Evolutionary conservation across 768 basidiomycete genomes (phyloP).

Genomic region (Russula virescens): DNA sequence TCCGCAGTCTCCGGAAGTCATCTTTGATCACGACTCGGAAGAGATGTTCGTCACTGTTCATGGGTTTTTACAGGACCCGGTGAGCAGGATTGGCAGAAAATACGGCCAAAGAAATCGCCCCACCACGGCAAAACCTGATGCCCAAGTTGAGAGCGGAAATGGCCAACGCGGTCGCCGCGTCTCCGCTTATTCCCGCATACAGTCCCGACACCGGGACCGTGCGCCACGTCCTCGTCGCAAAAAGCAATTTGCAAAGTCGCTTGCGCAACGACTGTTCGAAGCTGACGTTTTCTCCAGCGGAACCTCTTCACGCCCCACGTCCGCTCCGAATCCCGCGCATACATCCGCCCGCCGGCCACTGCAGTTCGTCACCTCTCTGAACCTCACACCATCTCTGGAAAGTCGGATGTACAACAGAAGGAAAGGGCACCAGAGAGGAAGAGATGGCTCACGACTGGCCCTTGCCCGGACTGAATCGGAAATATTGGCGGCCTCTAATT

Average conservation of each 20-base stretch:
- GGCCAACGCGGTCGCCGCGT: not conserved
- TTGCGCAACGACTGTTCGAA: constrained; percentile 22
- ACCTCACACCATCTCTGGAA: constrained; percentile 7
- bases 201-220: not conserved
- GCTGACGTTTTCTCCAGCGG: constrained; percentile 23
- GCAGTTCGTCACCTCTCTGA: constrained; percentile 12
- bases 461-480: not conserved
- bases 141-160: not conserved
- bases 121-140: not conserved
- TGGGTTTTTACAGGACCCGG: constrained; percentile 4
- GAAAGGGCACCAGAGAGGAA: not conserved
- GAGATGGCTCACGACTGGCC: not conserved
- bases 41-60: constrained; percentile 6
- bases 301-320: not conserved
- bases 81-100: not conserved
- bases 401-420: not conserved
- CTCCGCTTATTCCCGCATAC: not conserved
- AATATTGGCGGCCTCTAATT: not conserved
- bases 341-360: constrained; percentile 18
- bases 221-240: constrained; percentile 6
- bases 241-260: constrained; percentile 14
- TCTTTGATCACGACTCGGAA: not conserved
- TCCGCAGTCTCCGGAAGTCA: too few relatives aligned
- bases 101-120: constrained; percentile 8
- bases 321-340: constrained; percentile 10